These are phyloP conservation scores for Discostella stelligeroides DNA, from an alignment of 108 stramenopile genomes.

Conservation along the genomic window DNA sequence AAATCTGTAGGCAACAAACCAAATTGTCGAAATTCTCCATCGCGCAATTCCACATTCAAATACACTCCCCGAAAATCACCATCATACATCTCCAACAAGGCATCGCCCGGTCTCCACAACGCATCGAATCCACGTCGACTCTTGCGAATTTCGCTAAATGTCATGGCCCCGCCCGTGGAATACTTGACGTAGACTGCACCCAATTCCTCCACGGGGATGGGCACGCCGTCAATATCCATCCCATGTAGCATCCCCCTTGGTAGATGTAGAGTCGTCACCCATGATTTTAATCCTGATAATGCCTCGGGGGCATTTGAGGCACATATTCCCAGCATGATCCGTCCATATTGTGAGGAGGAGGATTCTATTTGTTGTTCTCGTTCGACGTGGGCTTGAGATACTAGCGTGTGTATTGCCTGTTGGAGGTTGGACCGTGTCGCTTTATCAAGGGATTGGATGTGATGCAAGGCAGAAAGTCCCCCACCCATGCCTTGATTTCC, in stretches of 20 bases:
- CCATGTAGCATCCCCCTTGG: constrained; percentile 87
- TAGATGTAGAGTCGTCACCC: constrained; percentile 61
- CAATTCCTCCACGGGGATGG: constrained; percentile 58
- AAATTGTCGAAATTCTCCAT: constrained; percentile 83
- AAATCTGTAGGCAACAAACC: constrained; percentile 56
- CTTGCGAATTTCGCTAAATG: constrained; percentile 73
- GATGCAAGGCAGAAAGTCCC: constrained; percentile 34
- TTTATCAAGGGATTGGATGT: constrained; percentile 30
- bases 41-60: constrained; percentile 81
- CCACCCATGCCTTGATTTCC: constrained; percentile 33
- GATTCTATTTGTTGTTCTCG: constrained; percentile 17
- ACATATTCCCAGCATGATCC: constrained; percentile 83
- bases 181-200: constrained; percentile 87
- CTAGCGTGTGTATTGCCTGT: constrained; percentile 25
- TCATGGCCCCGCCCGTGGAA: constrained; percentile 81
- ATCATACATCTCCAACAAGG: constrained; percentile 81
- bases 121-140: constrained; percentile 81
- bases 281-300: constrained; percentile 67
- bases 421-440: constrained; percentile 15
- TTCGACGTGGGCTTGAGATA: constrained; percentile 51
- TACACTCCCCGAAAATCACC: constrained; percentile 88
- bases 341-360: constrained; percentile 49
- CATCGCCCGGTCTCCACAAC: constrained; percentile 88
- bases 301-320: constrained; percentile 76
- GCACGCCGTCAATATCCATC: constrained; percentile 84